Percentiles rank a stretch among this genome's conserved stretches.
Evolutionary conservation across 768 basidiomycete species (phyloP).

Genomic region (Tulasnella sp.): DNA sequence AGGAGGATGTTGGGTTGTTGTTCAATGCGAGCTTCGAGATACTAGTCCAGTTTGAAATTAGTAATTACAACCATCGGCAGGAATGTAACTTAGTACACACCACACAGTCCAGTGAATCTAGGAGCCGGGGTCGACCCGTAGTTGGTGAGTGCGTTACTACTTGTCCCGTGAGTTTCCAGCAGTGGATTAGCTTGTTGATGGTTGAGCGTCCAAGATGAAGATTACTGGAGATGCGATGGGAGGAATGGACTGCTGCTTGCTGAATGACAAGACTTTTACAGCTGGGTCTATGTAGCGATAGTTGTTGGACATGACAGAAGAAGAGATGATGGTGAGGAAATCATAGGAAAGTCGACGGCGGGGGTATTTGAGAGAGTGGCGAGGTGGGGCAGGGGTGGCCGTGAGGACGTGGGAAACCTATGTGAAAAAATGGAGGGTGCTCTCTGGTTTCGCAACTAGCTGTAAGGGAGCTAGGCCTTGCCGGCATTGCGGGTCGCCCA

Average conservation of each 20-base stretch:
- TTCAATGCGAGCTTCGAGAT: background rate
- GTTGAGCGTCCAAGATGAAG: background rate
- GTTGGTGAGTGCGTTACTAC: background rate
- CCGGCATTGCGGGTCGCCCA: too few species aligned
- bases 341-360: too few species aligned
- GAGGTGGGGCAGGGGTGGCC: too few species aligned
- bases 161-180: background rate
- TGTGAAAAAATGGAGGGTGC: too few species aligned
- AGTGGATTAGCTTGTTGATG: background rate
- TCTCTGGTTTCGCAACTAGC: too few species aligned
- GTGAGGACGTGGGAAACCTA: too few species aligned
- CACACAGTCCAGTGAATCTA: background rate
- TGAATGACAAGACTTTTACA: background rate
- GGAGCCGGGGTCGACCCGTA: background rate
- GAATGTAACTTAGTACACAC: background rate
- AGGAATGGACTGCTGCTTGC: background rate
- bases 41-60: too few species aligned
- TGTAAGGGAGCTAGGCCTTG: too few species aligned
- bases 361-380: too few species aligned
- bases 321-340: too few species aligned
- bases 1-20: background rate
- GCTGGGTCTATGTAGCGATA: background rate
- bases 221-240: background rate
- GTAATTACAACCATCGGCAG: too few species aligned
- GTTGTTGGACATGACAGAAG: too few species aligned